phyloP scores from a whole-genome alignment of 2,329 filamentous ascomycete genomes.

The Westerdykella ornata region DNA sequence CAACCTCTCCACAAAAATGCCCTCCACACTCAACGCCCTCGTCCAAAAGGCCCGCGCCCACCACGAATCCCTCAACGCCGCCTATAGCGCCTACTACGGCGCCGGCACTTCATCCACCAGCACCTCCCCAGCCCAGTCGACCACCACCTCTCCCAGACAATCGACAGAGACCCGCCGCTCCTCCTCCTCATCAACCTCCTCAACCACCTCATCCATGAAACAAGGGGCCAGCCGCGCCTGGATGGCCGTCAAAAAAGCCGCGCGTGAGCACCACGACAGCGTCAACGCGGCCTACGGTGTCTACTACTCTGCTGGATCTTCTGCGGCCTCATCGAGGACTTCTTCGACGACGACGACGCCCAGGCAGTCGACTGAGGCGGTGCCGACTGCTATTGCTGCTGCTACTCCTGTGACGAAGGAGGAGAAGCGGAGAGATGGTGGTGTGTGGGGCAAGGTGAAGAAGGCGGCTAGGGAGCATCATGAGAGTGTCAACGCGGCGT shows the following conservation, averaged over 20 bases:
- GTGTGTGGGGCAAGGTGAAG: conserved; percentile 11
- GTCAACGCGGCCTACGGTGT: conserved; percentile 7
- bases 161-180: conserved; percentile 11
- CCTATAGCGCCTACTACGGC: conserved; percentile 5
- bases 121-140: conserved; percentile 1
- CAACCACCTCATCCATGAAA: not conserved
- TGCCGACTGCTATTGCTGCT: not conserved
- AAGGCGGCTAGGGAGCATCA: conserved; percentile 12
- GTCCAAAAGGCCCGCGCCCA: conserved; percentile 99
- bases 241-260: conserved; percentile 8
- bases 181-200: conserved; percentile 3
- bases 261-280: conserved; percentile 11
- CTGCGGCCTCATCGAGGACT: not conserved
- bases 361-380: not conserved
- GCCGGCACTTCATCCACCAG: conserved; percentile 6
- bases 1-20: conserved; percentile 53
- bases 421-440: conserved; percentile 5
- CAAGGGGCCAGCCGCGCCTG: not conserved
- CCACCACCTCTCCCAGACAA: not conserved
- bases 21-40: conserved; percentile 75
- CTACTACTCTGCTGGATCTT: conserved; percentile 7
- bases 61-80: conserved; percentile 47
- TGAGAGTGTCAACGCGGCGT: conserved; percentile 7
- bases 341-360: too few relatives aligned
- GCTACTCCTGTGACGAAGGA: not conserved